Conservation (phyloP, 2,329 filamentous ascomycete species). For the Beauveria australis region DNA sequence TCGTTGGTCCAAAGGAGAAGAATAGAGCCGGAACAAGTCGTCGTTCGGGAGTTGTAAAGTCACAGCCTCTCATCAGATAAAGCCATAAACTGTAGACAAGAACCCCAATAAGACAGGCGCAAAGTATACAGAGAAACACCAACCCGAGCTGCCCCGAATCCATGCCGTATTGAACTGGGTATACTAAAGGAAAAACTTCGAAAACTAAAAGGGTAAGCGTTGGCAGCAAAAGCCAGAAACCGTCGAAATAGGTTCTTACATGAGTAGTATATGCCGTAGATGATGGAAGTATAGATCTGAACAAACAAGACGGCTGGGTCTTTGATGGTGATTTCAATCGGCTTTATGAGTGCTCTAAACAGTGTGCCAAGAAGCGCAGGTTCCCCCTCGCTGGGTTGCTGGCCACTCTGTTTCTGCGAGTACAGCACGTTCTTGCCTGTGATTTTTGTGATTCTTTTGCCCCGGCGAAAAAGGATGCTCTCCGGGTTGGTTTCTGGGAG, state of each 20-base stretch:
- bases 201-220: constrained; percentile 32
- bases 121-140: constrained; percentile 51
- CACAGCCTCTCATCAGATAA: constrained; percentile 42
- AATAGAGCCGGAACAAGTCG: constrained; percentile 47
- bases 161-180: constrained; percentile 51
- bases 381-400: constrained; percentile 39
- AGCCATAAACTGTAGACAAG: constrained; percentile 42
- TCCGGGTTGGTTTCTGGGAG: constrained; percentile 55
- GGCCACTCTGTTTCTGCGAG: constrained; percentile 57
- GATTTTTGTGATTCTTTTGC: constrained; percentile 50
- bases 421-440: constrained; percentile 48
- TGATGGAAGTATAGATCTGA: constrained; percentile 52
- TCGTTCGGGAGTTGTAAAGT: constrained; percentile 42
- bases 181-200: constrained; percentile 59
- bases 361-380: constrained; percentile 31
- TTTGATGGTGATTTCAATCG: constrained; percentile 50
- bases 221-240: neutral
- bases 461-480: constrained; percentile 54
- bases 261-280: constrained; percentile 54
- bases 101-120: constrained; percentile 47
- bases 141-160: constrained; percentile 48
- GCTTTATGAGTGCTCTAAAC: constrained; percentile 50
- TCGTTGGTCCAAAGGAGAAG: constrained; percentile 43
- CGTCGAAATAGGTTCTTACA: constrained; percentile 26
- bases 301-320: constrained; percentile 56